Percentiles rank a stretch among this genome's conserved stretches.
phyloP scores from a whole-genome alignment of 164 flowering plant genomes.

The Litsea cubeba region DNA sequence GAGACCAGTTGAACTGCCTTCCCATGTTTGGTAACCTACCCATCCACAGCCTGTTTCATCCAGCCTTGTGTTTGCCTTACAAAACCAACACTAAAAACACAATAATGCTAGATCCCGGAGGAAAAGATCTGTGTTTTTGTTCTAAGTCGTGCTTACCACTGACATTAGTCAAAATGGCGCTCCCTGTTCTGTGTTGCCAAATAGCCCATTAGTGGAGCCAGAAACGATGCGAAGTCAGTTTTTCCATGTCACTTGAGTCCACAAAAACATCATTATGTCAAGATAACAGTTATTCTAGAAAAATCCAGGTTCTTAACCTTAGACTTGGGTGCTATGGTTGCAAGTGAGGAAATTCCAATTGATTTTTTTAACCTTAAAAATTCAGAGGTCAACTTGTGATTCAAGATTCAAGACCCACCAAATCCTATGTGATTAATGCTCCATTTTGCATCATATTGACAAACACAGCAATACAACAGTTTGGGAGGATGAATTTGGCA shows the following conservation, averaged over 20 bases:
- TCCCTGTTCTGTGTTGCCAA: neutral
- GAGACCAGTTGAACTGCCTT: neutral
- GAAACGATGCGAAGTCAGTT: neutral
- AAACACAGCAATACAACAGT: too few relatives aligned
- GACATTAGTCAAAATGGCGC: neutral
- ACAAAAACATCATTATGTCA: neutral
- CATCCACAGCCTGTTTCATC: neutral
- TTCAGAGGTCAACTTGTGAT: neutral
- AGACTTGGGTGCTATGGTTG: neutral
- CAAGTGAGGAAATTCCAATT: neutral
- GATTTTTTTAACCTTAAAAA: neutral
- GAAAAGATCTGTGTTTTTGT: neutral
- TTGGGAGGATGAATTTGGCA: neutral
- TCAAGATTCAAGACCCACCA: neutral
- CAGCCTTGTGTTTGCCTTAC: neutral
- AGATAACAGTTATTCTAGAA: neutral
- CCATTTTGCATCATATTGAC: neutral
- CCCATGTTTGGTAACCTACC: neutral
- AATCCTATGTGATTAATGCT: too few relatives aligned
- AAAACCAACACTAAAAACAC: neutral
- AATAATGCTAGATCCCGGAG: neutral
- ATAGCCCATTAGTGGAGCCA: neutral
- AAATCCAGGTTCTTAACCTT: neutral
- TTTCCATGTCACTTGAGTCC: neutral
- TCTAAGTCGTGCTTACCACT: neutral